phyloP scores from a whole-genome alignment of 805 yeast species.

The Yarrowia osloensis region DNA sequence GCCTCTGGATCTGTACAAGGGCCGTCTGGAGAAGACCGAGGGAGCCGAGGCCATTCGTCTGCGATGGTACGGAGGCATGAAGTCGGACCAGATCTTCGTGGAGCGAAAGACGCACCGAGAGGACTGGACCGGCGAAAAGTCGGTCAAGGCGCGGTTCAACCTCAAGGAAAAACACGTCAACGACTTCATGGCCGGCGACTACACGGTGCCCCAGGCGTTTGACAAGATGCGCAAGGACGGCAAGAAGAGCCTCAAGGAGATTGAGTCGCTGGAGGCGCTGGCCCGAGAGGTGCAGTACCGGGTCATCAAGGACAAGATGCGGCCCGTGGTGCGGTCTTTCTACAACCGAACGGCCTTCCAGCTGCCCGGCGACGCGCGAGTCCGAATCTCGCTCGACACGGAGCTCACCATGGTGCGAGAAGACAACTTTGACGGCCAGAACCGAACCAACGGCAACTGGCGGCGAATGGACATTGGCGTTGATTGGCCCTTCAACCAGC shows the following conservation, averaged over 20 bases:
- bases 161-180: conserved; percentile 90
- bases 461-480: conserved; percentile 98
- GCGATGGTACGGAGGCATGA: conserved; percentile 99
- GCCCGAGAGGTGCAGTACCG: conserved; percentile 94
- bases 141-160: conserved; percentile 96
- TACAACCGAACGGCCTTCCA: conserved; percentile 99
- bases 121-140: conserved; percentile 99
- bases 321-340: conserved; percentile 95
- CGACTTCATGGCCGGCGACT: conserved; percentile 77
- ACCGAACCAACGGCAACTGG: conserved; percentile 93
- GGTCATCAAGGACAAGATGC: conserved; percentile 73
- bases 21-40: conserved; percentile 92
- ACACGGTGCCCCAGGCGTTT: conserved; percentile 85
- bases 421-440: conserved; percentile 91
- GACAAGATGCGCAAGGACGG: conserved; percentile 92
- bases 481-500: conserved; percentile 89
- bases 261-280: conserved; percentile 86
- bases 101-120: conserved; percentile 98
- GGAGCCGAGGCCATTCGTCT: conserved; percentile 98
- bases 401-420: conserved; percentile 97
- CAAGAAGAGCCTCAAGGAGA: conserved; percentile 80
- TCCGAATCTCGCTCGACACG: conserved; percentile 95
- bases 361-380: conserved; percentile 98
- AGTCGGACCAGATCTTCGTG: conserved; percentile 84
- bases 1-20: conserved; percentile 87